Evolutionary conservation across 129 eudicot genomes (phyloP).

Genomic region (Tagetes erecta): DNA sequence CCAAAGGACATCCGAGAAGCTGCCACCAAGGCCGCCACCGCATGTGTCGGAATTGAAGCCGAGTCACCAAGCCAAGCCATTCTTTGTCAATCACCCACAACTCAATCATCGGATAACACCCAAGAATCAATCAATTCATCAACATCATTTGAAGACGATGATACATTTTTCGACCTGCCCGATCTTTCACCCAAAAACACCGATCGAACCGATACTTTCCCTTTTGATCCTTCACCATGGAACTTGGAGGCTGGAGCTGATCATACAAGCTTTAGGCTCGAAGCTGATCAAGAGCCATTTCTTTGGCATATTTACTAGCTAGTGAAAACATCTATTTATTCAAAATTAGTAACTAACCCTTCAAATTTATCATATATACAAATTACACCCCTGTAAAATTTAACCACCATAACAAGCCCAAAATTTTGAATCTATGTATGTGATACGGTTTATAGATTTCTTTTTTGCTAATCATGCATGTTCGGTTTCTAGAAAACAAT

Average conservation of each 20-base stretch:
- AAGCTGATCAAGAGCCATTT: constrained; percentile 47
- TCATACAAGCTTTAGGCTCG: constrained; percentile 38
- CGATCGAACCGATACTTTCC: constrained; percentile 33
- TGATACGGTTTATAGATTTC: constrained; percentile 1
- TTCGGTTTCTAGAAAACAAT: no score
- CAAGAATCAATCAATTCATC: constrained; percentile 44
- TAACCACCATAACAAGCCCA: constrained; percentile 6
- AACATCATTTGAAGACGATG: constrained; percentile 42
- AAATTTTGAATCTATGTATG: constrained; percentile 18
- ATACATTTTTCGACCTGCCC: constrained; percentile 59
- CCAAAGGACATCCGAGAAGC: constrained; percentile 79
- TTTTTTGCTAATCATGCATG: not conserved
- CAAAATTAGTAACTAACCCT: constrained; percentile 6
- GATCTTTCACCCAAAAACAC: constrained; percentile 47
- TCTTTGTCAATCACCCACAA: constrained; percentile 47
- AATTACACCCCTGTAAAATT: constrained; percentile 5
- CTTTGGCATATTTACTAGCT: constrained; percentile 38
- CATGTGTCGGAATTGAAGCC: constrained; percentile 4
- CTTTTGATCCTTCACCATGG: constrained; percentile 47
- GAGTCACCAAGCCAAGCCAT: constrained; percentile 36
- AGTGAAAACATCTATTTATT: constrained; percentile 18
- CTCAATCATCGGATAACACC: constrained; percentile 31
- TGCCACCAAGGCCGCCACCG: constrained; percentile 58
- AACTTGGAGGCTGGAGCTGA: constrained; percentile 56
- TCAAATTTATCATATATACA: constrained; percentile 11